A percentile compares a stretch with the other conserved stretches of the same genome.
Evolutionary conservation across 805 yeast species (phyloP).

Genomic region (Yarrowia sp.): DNA sequence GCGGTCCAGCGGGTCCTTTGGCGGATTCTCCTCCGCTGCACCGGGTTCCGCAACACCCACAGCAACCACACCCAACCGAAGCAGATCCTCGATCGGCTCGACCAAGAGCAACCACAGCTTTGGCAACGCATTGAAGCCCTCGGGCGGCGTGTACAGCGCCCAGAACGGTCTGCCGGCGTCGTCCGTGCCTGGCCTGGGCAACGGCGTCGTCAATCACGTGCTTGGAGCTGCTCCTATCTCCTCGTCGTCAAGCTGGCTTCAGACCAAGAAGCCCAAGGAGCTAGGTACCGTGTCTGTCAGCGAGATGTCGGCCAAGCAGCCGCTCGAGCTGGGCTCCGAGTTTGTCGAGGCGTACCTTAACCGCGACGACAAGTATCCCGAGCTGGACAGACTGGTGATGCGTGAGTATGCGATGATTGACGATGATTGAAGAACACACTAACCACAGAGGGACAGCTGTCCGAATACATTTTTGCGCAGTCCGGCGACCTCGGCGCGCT

Average conservation of each 20-base stretch:
- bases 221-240: constrained; percentile 15
- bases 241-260: constrained; percentile 16
- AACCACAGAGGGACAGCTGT: constrained; percentile 31
- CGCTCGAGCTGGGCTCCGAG: constrained; percentile 35
- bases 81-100: constrained; percentile 8
- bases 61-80: constrained; percentile 10
- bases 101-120: constrained; percentile 24
- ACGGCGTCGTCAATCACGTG: constrained; percentile 15
- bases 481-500: constrained; percentile 33
- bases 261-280: constrained; percentile 25
- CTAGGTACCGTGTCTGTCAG: constrained; percentile 21
- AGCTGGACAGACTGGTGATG: constrained; percentile 38
- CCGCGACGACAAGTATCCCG: constrained; percentile 39
- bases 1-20: constrained; percentile 24
- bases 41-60: constrained; percentile 1
- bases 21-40: constrained; percentile 4
- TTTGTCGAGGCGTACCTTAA: constrained; percentile 36
- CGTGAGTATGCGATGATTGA: constrained; percentile 26
- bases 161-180: neutral
- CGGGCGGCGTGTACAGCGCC: neutral
- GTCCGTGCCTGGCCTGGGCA: constrained; percentile 1
- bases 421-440: constrained; percentile 9
- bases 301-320: constrained; percentile 26
- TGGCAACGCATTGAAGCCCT: constrained; percentile 21
- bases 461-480: constrained; percentile 35